These are phyloP conservation scores for Cotoneaster glaucophyllus DNA, from an alignment of 306 rosid species.

Conservation along the genomic window DNA sequence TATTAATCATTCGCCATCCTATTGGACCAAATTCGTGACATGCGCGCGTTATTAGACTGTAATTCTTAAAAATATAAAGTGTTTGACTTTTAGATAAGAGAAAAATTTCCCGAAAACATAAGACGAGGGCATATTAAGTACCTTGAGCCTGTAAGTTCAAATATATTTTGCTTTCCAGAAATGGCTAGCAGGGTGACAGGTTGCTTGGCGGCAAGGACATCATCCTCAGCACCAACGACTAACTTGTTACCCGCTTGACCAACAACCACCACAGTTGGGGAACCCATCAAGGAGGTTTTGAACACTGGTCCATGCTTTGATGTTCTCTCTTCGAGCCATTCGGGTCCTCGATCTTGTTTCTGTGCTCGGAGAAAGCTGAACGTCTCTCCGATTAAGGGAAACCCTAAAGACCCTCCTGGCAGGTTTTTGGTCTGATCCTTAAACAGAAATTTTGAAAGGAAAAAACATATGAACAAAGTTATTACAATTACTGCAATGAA, in stretches of 20 bases:
- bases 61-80: neutral
- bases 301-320: conserved; percentile 35
- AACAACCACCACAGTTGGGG: conserved; percentile 30
- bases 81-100: neutral
- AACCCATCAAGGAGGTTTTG: conserved; percentile 50
- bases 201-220: conserved; percentile 34
- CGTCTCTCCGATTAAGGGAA: conserved; percentile 49
- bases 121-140: neutral
- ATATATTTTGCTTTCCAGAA: conserved; percentile 31
- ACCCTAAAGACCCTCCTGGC: conserved; percentile 52
- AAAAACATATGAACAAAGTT: conserved; percentile 28
- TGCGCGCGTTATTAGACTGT: neutral
- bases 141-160: conserved; percentile 41
- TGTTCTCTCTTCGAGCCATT: conserved; percentile 42
- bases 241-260: conserved; percentile 48
- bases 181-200: conserved; percentile 33
- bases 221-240: conserved; percentile 33
- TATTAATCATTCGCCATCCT: too few species aligned
- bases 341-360: conserved; percentile 29
- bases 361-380: conserved; percentile 31
- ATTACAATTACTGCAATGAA: conserved; percentile 13
- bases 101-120: neutral
- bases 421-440: conserved; percentile 31
- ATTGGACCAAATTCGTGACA: too few species aligned
- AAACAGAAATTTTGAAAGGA: conserved; percentile 25